Evolutionary conservation across 2,329 filamentous ascomycete genomes (phyloP), one percentile per base, ranked within the genome.

Genomic region (Xenoacremonium recifei): DNA sequence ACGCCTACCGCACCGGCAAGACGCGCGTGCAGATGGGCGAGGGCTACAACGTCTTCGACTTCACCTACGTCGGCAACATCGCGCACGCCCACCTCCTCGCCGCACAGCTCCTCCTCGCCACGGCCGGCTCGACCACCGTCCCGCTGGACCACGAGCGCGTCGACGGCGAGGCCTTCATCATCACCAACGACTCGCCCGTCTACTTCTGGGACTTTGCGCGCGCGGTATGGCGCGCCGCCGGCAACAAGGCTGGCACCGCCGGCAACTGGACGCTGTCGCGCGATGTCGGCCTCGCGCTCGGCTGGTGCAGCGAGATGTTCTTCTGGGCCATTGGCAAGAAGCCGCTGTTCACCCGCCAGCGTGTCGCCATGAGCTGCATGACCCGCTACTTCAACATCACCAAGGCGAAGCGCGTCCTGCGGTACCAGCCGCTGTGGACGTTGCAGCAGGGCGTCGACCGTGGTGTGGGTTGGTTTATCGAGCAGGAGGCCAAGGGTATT

Each of bases 141-240:
- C 82, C 82, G n/a, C 75, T 88, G 27, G 81, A 87, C 66, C 70
- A 82, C 66, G 85, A 89, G 69, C 77, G 76, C 45, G 82, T 91
- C 37, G 87, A 91, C 62, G 93, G 92, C 45, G 84, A 96, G 64
- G 84, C 84, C 37, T 92, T 97, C 71, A 83, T 96, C 69, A 80
- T 97, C 59, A 93, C 89, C 44, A 97, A 97, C 65, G 88, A 90
- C 66, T 75, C 82, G 54, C 92, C 92, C 5, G 75, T 95, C 16
- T 92, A 92, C 64, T 95, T 96, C 67, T 95, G 93, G 82, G 89
- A 95, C 66, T 87, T 95, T 61, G 81, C 87, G 45, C 78, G 88
- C 30, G 81, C 83, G 29, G 76, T 96, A 35, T 97, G 89, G 89
- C 70, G 69, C 49, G 75, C 73, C 31, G 78, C 78, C 10, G 81